Conservation (phyloP, 768 basidiomycete species). For the Gautieria morchelliformis region DNA sequence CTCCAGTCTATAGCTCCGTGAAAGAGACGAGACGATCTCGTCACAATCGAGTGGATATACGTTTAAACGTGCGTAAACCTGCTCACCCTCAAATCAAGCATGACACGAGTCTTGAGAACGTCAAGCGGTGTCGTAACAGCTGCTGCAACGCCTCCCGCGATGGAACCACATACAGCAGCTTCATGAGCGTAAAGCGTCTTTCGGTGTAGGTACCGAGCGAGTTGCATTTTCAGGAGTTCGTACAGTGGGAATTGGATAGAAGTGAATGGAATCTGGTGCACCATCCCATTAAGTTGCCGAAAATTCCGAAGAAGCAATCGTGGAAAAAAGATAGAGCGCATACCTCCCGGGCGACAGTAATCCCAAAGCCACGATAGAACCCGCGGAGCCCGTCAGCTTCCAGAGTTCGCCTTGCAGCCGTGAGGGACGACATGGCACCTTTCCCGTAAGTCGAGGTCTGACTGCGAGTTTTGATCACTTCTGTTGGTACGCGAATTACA, state of each 20-base stretch:
- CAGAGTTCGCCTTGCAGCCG: conserved; percentile 21
- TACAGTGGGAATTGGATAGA: conserved; percentile 95
- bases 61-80: neutral
- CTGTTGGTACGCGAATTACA: conserved; percentile 61
- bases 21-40: neutral
- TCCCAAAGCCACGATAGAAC: conserved; percentile 38
- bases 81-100: conserved; percentile 79
- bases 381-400: conserved; percentile 28
- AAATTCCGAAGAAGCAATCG: neutral
- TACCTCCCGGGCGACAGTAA: conserved; percentile 35
- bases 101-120: conserved; percentile 93
- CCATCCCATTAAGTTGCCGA: too few species aligned
- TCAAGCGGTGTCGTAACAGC: conserved; percentile 90
- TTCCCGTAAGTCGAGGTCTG: conserved; percentile 74
- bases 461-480: conserved; percentile 88
- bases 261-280: conserved; percentile 82
- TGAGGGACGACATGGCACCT: conserved; percentile 14
- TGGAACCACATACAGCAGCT: conserved; percentile 81
- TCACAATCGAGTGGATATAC: neutral
- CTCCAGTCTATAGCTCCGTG: neutral
- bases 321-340: neutral
- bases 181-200: conserved; percentile 58
- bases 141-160: conserved; percentile 87
- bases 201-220: conserved; percentile 45
- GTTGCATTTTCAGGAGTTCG: conserved; percentile 67